A percentile compares a stretch with the other conserved stretches of the same genome.
Evolutionary conservation across 805 yeast species (phyloP).

Genomic region (Blastobotrys mokoenaii): DNA sequence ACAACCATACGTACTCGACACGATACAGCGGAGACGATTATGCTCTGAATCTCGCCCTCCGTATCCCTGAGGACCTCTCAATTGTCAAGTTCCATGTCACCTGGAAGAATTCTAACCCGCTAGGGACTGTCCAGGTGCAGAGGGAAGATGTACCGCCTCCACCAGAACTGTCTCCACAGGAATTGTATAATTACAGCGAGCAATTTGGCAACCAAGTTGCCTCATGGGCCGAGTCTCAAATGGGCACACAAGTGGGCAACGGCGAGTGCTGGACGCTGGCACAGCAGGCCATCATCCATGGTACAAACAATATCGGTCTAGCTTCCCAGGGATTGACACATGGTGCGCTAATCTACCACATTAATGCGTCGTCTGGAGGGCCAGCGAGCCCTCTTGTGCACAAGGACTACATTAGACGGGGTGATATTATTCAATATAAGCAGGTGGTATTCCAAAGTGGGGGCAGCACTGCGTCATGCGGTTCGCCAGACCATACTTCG

Average conservation of each 20-base stretch:
- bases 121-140: constrained; percentile 30
- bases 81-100: constrained; percentile 24
- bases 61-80: constrained; percentile 26
- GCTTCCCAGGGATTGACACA: constrained; percentile 24
- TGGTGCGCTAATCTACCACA: constrained; percentile 24
- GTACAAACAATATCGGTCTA: constrained; percentile 21
- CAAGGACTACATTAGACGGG: constrained; percentile 25
- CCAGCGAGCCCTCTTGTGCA: constrained; percentile 11
- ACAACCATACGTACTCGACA: constrained; percentile 17
- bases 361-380: neutral
- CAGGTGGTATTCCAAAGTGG: constrained; percentile 20
- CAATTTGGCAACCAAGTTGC: constrained; percentile 28
- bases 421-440: constrained; percentile 30
- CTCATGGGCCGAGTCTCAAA: constrained; percentile 27
- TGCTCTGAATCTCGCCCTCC: constrained; percentile 19
- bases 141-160: constrained; percentile 36
- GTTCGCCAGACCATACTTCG: constrained; percentile 32
- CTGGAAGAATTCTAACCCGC: constrained; percentile 28
- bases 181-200: constrained; percentile 20
- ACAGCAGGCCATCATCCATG: constrained; percentile 25
- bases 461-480: constrained; percentile 16
- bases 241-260: constrained; percentile 28
- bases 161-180: constrained; percentile 22
- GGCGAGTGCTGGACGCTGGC: constrained; percentile 37
- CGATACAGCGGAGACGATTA: constrained; percentile 14